Evolutionary conservation across 345 rosid genomes (phyloP), one percentile per base, ranked within the genome.

Genomic region (Trapa incisa): DNA sequence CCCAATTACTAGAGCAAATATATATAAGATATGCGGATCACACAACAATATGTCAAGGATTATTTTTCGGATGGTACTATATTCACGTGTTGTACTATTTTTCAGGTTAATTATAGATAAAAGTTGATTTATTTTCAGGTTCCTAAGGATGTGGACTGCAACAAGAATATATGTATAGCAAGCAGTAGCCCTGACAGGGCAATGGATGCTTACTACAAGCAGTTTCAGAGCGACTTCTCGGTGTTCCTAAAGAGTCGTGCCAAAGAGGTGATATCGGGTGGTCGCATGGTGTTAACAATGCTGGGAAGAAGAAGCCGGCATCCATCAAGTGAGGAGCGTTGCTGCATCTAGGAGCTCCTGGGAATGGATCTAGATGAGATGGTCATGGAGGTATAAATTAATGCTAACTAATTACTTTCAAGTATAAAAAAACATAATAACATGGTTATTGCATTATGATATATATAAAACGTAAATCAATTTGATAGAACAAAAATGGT

Each of bases 221-320:
- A 86, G 65, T 83, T 80, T 60, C 79, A 75, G 14, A 64, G 29
- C 16, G 86, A 86, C 62, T 83, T 81, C 62, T 70, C 78, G 0
- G 0, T 36, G 61, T 86, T 86, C 71, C 52, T 83, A 42, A 77
- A 63, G 64, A 82, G 77, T 70, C 76, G 86, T 1, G 77, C 78
- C 1, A 69, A 75, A 67, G 91, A 83, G 74, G 6, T 80, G 67
- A 74, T 75, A 29, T 15, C 41, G 1, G 80, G 79, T 2, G 87
- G 91, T 7, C 80, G 80, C 1, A 83, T 85, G 90, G 77, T 83
- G 37, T 66, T 83, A 36, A 82, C 85, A 2, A 12, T 81, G n/a
- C 8, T 79, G 22, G 86, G 86, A 13, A 74, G 85, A 45, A 74
- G 65, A 64, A 80, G 83, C 17, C 71, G 75, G 5, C 81, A 85